Evolutionary conservation across 2,329 filamentous ascomycete genomes (phyloP).

Genomic region (Metarhizium robertsii): DNA sequence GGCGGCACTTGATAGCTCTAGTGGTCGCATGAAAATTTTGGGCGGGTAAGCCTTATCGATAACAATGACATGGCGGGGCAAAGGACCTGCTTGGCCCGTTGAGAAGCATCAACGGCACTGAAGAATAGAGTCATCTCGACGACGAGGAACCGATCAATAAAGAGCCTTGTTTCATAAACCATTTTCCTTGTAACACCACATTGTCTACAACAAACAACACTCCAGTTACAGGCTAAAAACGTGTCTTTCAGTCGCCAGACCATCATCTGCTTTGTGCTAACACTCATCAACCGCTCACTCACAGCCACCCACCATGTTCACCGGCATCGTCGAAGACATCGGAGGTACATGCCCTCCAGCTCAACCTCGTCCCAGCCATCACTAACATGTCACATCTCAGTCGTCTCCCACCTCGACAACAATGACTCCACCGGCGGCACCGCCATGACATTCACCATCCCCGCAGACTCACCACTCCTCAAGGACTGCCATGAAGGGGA

Average conservation of each 20-base stretch:
- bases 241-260: neutral
- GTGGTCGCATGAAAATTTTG: constrained; percentile 2
- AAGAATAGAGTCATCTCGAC: no score
- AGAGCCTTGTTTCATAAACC: no score
- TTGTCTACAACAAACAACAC: no score
- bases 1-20: no score
- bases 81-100: no score
- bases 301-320: constrained; percentile 62
- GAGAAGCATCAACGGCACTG: no score
- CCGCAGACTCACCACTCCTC: constrained; percentile 61
- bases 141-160: no score
- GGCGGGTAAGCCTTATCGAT: constrained; percentile 6
- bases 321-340: constrained; percentile 84
- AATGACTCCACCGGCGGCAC: constrained; percentile 82
- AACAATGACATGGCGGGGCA: neutral
- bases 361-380: neutral
- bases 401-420: constrained; percentile 70
- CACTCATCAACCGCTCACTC: neutral
- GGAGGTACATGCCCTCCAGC: constrained; percentile 53
- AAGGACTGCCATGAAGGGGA: constrained; percentile 79
- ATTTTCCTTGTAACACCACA: no score
- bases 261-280: neutral
- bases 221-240: neutral
- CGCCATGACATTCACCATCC: constrained; percentile 74
- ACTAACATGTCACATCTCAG: constrained; percentile 25